Evolutionary conservation across 2,329 filamentous ascomycete genomes (phyloP).

Genomic region (Pseudopyrenochaeta lycopersici): DNA sequence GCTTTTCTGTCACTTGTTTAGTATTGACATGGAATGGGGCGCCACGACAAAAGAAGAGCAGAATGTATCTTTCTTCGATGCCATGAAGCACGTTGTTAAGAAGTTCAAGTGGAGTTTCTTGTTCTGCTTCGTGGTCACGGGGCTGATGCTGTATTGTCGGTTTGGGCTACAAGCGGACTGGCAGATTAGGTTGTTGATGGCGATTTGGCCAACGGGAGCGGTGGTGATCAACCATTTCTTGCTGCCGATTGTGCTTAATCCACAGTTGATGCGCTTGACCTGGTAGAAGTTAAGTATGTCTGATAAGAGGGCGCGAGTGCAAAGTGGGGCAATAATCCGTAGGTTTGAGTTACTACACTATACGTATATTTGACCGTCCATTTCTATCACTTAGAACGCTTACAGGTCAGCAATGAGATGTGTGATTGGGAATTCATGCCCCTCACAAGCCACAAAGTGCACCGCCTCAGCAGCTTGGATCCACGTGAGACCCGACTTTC

Average conservation of each 20-base stretch:
- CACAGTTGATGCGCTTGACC: constrained; percentile 81
- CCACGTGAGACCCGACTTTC: too few relatives aligned
- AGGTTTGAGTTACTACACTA: neutral
- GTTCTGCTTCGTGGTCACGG: constrained; percentile 68
- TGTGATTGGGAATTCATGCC: too few relatives aligned
- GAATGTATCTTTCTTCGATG: constrained; percentile 84
- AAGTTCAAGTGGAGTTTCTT: constrained; percentile 74
- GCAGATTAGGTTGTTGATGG: constrained; percentile 62
- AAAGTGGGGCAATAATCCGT: neutral
- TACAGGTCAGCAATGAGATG: too few relatives aligned
- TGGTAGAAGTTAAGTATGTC: too few relatives aligned
- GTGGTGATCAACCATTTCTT: constrained; percentile 75
- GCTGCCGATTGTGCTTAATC: constrained; percentile 77
- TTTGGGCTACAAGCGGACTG: constrained; percentile 70
- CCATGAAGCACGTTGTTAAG: constrained; percentile 79
- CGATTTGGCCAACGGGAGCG: constrained; percentile 76
- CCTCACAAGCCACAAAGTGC: too few relatives aligned
- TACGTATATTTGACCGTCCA: too few relatives aligned
- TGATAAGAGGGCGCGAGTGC: too few relatives aligned
- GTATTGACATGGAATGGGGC: constrained; percentile 87
- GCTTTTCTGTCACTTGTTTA: constrained; percentile 82
- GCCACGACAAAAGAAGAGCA: constrained; percentile 84
- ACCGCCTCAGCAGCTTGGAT: too few relatives aligned
- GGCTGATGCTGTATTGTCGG: constrained; percentile 72
- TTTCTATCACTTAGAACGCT: too few relatives aligned